Conservation (phyloP, 2,329 filamentous ascomycete species). For the Hymenoscyphus fraxineus region DNA sequence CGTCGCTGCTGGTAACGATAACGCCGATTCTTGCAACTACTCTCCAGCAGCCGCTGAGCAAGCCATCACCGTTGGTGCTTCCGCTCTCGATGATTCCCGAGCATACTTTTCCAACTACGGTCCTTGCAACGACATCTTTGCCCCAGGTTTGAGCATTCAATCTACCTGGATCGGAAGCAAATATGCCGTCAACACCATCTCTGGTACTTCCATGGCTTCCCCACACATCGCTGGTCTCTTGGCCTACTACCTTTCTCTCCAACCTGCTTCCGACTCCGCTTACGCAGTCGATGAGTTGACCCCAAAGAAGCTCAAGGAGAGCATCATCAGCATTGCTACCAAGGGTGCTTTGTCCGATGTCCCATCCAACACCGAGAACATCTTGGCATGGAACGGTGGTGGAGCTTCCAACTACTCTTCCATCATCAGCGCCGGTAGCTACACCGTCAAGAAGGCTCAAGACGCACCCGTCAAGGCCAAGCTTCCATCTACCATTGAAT, state of each 20-base stretch:
- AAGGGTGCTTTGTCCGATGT: constrained; percentile 74
- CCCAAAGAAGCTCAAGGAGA: constrained; percentile 89
- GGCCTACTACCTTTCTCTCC: constrained; percentile 96
- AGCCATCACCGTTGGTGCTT: constrained; percentile 93
- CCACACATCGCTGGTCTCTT: constrained; percentile 94
- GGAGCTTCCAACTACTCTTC: constrained; percentile 86
- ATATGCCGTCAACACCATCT: constrained; percentile 97
- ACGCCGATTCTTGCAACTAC: constrained; percentile 98
- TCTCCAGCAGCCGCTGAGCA: constrained; percentile 89
- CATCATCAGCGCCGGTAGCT: constrained; percentile 72
- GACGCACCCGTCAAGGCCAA: constrained; percentile 40
- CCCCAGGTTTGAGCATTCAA: constrained; percentile 91
- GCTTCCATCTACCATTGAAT: constrained; percentile 52
- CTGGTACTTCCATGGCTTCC: constrained; percentile 98
- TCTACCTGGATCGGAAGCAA: constrained; percentile 99
- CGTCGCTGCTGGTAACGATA: constrained; percentile 97
- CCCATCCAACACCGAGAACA: constrained; percentile 81
- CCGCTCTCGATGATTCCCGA: constrained; percentile 87
- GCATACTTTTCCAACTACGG: constrained; percentile 99
- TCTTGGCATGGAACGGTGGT: constrained; percentile 98
- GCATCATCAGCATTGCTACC: constrained; percentile 80
- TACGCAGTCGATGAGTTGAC: constrained; percentile 87
- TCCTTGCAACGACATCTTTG: constrained; percentile 99
- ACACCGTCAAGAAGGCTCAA: constrained; percentile 52
- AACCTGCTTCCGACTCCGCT: constrained; percentile 84